Evolutionary conservation across 208 protist genomes (phyloP), one percentile per base, ranked within the genome.

Genomic region (Crithidia bombi): DNA sequence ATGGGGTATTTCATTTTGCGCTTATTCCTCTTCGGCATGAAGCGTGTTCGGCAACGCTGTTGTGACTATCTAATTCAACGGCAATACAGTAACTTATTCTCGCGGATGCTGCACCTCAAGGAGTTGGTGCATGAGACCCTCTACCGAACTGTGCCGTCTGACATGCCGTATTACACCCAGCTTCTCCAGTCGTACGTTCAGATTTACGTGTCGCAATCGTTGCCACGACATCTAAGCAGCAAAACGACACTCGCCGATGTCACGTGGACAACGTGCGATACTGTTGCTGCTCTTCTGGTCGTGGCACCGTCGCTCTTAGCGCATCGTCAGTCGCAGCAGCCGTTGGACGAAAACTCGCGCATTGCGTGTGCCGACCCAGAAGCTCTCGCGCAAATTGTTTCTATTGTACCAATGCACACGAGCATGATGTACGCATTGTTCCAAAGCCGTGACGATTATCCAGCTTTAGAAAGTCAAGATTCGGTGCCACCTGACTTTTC

Each of bases 1-100:
- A 65, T 92, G 51, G 56, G 80, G 0, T 95, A 92, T 68, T 95
- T 95, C 81, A 30, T 95, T 56, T 75, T 88, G 17, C 75, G 90
- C 0, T 69, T 93, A 44, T 51, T 93, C 19, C 63, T 89, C 28
- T 93, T 91, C 58, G 75, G 80, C 14, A 73, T 78, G 41, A 66
- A 62, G 21, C 68, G 77, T 23, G 54, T 75, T 4, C 49, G 75
- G 61, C 32, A 65, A 33, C 33, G 62, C 12, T 23, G 69, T 26
- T 39, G 6, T 12, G 23, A 38, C 25, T 67, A 62, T 23, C 43
- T 80, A 28, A 43, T 50, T 0, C 44, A 54, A 9, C 30, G 44
- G 12, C 62, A 67, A 25, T 23, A 41, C 1, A 38, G 5, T 1
- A 65, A 26, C 11, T 23, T 73, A 11, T 33, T 43, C 19, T 41